phyloP scores from a whole-genome alignment of 2,329 filamentous ascomycete genomes.

The Microsporum ferrugineum region DNA sequence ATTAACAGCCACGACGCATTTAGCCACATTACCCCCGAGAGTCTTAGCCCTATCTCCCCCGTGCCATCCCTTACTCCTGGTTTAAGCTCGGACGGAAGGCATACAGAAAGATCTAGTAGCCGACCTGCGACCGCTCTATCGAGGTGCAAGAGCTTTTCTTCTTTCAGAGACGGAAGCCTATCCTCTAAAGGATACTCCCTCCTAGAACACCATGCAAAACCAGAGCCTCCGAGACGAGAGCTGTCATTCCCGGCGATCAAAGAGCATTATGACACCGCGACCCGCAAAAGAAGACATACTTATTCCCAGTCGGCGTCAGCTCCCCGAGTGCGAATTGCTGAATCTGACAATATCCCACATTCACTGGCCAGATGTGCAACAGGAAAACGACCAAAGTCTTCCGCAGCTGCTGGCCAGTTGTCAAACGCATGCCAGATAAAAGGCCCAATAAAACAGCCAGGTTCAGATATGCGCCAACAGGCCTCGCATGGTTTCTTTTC shows the following conservation, averaged over 20 bases:
- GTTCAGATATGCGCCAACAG: constrained; percentile 8
- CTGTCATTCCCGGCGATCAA: constrained; percentile 16
- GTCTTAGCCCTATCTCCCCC: constrained; percentile 1
- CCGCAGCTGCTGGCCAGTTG: neutral
- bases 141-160: constrained; percentile 18
- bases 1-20: constrained; percentile 37
- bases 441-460: neutral
- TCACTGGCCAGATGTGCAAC: neutral
- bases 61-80: constrained; percentile 1
- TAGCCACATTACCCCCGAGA: constrained; percentile 14
- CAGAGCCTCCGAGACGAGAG: constrained; percentile 16
- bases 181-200: constrained; percentile 23
- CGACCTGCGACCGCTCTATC: neutral
- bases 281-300: constrained; percentile 28
- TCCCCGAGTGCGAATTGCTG: constrained; percentile 16
- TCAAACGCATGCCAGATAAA: neutral
- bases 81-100: neutral
- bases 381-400: neutral
- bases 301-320: constrained; percentile 28
- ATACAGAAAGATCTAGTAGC: neutral
- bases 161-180: constrained; percentile 21
- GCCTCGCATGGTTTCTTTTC: constrained; percentile 10
- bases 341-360: neutral
- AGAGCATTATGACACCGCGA: neutral
- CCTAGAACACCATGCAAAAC: constrained; percentile 20